Percentiles rank a stretch among this genome's conserved stretches.
These are phyloP conservation scores for Stellera chamaejasme DNA, from an alignment of 345 rosid species.

Conservation along the genomic window DNA sequence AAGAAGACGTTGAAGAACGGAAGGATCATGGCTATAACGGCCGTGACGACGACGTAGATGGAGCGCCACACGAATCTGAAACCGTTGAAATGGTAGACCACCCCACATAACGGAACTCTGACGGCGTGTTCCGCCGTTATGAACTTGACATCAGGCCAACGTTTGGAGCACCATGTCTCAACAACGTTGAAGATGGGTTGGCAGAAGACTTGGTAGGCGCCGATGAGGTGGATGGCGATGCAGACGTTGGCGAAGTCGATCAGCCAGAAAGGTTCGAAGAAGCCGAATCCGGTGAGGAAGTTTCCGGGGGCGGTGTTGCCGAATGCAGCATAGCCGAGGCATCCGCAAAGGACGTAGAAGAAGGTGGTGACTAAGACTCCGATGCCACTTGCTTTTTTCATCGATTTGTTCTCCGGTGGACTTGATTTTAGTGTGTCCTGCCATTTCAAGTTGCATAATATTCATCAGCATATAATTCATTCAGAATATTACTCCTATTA, in stretches of 20 bases:
- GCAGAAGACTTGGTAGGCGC: constrained; percentile 86
- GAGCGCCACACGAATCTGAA: constrained; percentile 80
- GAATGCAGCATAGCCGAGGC: constrained; percentile 80
- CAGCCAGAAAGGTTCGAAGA: constrained; percentile 82
- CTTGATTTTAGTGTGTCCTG: constrained; percentile 57
- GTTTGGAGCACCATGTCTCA: constrained; percentile 33
- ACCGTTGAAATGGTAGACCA: constrained; percentile 37
- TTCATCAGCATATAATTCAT: too few relatives aligned
- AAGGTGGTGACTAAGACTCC: constrained; percentile 57
- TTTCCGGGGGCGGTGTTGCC: constrained; percentile 82
- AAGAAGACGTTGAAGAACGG: constrained; percentile 88
- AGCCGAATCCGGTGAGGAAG: constrained; percentile 84
- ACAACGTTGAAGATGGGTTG: constrained; percentile 66
- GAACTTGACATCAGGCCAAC: constrained; percentile 61
- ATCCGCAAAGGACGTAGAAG: constrained; percentile 72
- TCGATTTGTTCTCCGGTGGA: constrained; percentile 57
- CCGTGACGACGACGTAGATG: constrained; percentile 45
- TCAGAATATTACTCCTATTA: too few relatives aligned
- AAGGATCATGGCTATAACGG: constrained; percentile 66
- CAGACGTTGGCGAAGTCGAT: constrained; percentile 76
- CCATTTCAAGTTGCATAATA: background rate
- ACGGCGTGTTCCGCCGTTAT: constrained; percentile 37
- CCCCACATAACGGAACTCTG: constrained; percentile 27
- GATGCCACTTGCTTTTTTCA: constrained; percentile 49
- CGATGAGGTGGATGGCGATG: constrained; percentile 70